Evolutionary conservation across 1,139 yeast genomes (phyloP), one percentile per base, ranked within the genome.

Genomic region (Hemisphaericaspora xylofermentans): DNA sequence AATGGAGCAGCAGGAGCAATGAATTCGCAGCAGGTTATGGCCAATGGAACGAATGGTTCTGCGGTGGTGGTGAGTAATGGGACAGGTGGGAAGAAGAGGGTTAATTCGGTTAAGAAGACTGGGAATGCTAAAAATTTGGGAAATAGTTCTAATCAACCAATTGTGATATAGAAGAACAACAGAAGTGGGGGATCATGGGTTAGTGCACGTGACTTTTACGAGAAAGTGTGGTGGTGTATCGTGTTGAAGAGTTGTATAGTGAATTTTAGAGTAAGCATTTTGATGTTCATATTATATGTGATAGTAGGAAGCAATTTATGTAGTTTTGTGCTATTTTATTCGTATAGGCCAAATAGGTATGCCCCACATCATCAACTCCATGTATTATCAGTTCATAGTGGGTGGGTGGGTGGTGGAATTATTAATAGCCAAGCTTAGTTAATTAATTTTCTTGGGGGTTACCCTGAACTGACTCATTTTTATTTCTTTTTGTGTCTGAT

Each of bases 391-490:
- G n/a, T n/a, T n/a, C n/a, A n/a, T n/a, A n/a, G n/a, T n/a, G n/a
- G n/a, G n/a, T n/a, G n/a, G n/a, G n/a, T n/a, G n/a, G n/a, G n/a
- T n/a, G n/a, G n/a, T n/a, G n/a, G n/a, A n/a, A n/a, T n/a, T n/a
- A n/a, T n/a, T n/a, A n/a, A n/a, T n/a, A n/a, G n/a, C n/a, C n/a
- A n/a, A n/a, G n/a, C n/a, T n/a, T n/a, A n/a, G n/a, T n/a, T n/a
- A n/a, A n/a, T n/a, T 14, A 33, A 22, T 13, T 22, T 22, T 21
- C 19, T 21, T 14, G 38, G 40, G 37, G 40, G 52, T 52, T 52
- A 53, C 57, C 57, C 56, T 53, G 54, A 51, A 53, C 56, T 52
- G 56, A 52, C 49, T 51, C 56, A 52, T 36, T 38, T 19, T 15
- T 33, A 15, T 18, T 9, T 18, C 16, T 22, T 33, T 29, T 40